phyloP scores from a whole-genome alignment of 1,284 basidiomycete species.

The Neonothopanus nambi region DNA sequence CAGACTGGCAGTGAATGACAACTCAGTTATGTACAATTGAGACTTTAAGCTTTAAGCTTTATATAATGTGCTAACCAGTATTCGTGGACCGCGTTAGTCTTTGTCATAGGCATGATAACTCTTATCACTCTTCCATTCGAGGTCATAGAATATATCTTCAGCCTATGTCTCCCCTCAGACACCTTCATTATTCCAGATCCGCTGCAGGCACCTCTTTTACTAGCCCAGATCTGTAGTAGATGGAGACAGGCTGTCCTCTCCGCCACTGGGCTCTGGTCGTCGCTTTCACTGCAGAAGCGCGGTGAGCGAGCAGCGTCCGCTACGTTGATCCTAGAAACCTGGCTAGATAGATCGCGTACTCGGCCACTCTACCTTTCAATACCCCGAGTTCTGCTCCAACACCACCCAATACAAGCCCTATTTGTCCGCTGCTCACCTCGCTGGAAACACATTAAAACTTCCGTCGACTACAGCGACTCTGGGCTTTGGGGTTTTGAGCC shows the following conservation, averaged over 20 bases:
- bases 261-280: slow-evolving; percentile 24
- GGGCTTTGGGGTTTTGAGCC: not conserved
- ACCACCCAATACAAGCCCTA: not conserved
- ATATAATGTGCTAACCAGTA: too few species aligned
- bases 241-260: slow-evolving; percentile 21
- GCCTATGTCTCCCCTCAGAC: slow-evolving; percentile 17
- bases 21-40: too few species aligned
- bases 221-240: slow-evolving; percentile 20
- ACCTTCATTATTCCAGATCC: slow-evolving; percentile 16
- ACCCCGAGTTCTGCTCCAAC: not conserved
- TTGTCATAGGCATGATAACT: too few species aligned
- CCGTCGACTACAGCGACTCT: not conserved
- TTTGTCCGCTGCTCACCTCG: not conserved
- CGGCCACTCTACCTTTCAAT: not conserved
- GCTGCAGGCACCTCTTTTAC: slow-evolving; percentile 20
- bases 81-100: too few species aligned
- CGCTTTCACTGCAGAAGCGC: slow-evolving; percentile 14
- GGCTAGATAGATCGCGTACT: slow-evolving; percentile 6
- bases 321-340: slow-evolving; percentile 1
- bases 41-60: too few species aligned
- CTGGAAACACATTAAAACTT: not conserved
- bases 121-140: slow-evolving; percentile 19
- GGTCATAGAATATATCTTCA: slow-evolving; percentile 23
- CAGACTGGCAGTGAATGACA: too few species aligned
- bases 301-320: not conserved